Percentiles rank a stretch among this genome's conserved stretches.
Conservation (phyloP, 2,329 filamentous ascomycete genomes). For the Blastomyces gilchristii region DNA sequence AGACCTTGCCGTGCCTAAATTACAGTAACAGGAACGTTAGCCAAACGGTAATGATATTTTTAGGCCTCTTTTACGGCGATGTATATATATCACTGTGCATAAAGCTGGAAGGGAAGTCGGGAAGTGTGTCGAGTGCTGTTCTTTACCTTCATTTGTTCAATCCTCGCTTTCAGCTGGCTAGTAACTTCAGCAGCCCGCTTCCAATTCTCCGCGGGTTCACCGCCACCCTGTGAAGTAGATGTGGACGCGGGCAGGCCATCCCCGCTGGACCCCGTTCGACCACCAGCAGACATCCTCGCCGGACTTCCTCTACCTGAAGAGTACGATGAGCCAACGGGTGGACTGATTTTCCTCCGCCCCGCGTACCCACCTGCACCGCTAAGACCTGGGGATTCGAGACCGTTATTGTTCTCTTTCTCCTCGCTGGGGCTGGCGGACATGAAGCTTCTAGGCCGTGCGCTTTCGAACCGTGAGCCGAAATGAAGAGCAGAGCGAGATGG, state of each 20-base stretch:
- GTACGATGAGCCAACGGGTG: conserved; percentile 27
- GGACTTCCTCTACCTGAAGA: conserved; percentile 32
- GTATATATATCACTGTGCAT: not conserved
- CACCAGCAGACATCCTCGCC: conserved; percentile 23
- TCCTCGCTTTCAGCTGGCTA: conserved; percentile 90
- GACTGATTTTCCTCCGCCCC: conserved; percentile 36
- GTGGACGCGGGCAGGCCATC: conserved; percentile 11
- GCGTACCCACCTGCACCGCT: conserved; percentile 20
- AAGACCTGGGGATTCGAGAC: conserved; percentile 29
- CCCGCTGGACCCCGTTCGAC: not conserved
- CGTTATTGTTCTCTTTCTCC: conserved; percentile 66
- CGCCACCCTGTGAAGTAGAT: conserved; percentile 25
- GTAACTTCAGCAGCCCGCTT: conserved; percentile 94
- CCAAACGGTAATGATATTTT: conserved; percentile 9
- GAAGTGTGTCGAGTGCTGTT: not conserved
- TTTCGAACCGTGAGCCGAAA: conserved; percentile 33
- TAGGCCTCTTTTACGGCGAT: not conserved
- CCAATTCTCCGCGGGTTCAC: conserved; percentile 76
- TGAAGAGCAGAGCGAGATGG: conserved; percentile 27
- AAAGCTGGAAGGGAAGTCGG: not conserved
- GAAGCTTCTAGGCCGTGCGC: conserved; percentile 32
- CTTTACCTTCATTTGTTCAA: conserved; percentile 88
- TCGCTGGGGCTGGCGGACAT: conserved; percentile 50
- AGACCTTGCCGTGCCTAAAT: conserved; percentile 37
- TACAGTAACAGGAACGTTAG: conserved; percentile 1